phyloP scores from a whole-genome alignment of 2,329 filamentous ascomycete genomes.

The Neofusicoccum ribis region DNA sequence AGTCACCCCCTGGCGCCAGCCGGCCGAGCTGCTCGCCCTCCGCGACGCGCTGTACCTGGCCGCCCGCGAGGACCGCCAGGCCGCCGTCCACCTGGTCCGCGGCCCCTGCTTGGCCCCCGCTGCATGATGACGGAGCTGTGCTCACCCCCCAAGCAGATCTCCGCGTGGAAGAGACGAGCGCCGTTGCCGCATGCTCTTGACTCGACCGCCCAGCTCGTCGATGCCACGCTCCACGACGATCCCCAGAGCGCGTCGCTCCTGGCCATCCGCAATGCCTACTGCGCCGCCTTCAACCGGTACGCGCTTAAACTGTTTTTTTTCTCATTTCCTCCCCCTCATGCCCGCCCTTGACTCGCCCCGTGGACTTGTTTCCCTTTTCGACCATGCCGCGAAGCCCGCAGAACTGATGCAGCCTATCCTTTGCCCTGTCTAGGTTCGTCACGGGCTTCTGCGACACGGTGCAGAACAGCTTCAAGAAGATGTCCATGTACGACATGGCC shows the following conservation, averaged over 20 bases:
- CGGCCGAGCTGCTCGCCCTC: slow-evolving; percentile 64
- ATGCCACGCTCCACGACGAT: slow-evolving; percentile 67
- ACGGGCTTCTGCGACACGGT: slow-evolving; percentile 77
- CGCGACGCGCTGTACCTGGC: slow-evolving; percentile 62
- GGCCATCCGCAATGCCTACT: slow-evolving; percentile 68
- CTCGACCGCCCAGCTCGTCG: slow-evolving; percentile 71
- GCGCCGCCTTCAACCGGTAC: slow-evolving; percentile 72
- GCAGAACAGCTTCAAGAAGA: slow-evolving; percentile 63
- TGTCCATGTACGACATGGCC: slow-evolving; percentile 72
- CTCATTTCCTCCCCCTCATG: not conserved
- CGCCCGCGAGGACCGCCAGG: slow-evolving; percentile 28
- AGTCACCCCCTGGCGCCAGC: slow-evolving; percentile 72
- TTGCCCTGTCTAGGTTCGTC: slow-evolving; percentile 61
- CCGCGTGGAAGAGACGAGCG: slow-evolving; percentile 19
- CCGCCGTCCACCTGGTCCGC: slow-evolving; percentile 42
- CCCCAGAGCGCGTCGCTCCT: slow-evolving; percentile 51
- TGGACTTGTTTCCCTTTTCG: slow-evolving; percentile 1
- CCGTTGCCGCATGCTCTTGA: slow-evolving; percentile 75
- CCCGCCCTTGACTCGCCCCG: not conserved
- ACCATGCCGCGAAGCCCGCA: not conserved
- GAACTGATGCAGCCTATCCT: not conserved
- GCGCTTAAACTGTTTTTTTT: slow-evolving; percentile 30
- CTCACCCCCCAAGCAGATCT: slow-evolving; percentile 13
- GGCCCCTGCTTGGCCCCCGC: slow-evolving; percentile 18
- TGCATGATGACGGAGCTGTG: slow-evolving; percentile 14